A percentile compares a stretch with the other conserved stretches of the same genome.
These are phyloP conservation scores for Jamesozyma jinghongensis DNA, from an alignment of 805 yeast species.

Conservation along the genomic window DNA sequence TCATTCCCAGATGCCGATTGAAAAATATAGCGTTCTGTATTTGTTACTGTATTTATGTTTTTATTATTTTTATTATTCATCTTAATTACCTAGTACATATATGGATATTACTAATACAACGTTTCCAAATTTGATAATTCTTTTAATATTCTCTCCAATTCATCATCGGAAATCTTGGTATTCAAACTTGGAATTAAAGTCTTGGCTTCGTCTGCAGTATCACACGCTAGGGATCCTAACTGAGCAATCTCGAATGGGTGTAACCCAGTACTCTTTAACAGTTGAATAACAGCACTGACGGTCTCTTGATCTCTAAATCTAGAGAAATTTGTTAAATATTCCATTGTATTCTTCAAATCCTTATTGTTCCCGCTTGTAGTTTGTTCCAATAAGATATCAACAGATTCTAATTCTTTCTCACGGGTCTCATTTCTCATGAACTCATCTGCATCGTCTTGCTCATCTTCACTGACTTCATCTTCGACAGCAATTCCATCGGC, in stretches of 20 bases:
- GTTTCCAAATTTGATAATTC: conserved; percentile 67
- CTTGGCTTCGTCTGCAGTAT: conserved; percentile 94
- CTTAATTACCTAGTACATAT: conserved; percentile 2
- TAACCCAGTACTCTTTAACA: conserved; percentile 61
- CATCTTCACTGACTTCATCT: conserved; percentile 11
- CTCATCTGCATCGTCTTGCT: conserved; percentile 22
- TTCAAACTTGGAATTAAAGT: conserved; percentile 83
- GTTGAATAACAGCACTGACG: conserved; percentile 84
- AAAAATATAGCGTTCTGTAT: too few relatives aligned
- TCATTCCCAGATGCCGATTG: too few relatives aligned
- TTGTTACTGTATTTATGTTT: too few relatives aligned
- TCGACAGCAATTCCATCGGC: conserved; percentile 1
- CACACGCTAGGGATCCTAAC: conserved; percentile 79
- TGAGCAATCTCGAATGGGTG: conserved; percentile 97
- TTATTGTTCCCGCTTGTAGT: conserved; percentile 65
- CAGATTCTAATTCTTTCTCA: conserved; percentile 32
- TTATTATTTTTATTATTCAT: conserved; percentile 1
- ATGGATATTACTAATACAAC: conserved; percentile 25
- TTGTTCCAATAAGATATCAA: conserved; percentile 27
- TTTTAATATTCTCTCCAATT: conserved; percentile 76
- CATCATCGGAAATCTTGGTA: conserved; percentile 75
- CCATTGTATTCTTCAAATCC: conserved; percentile 84
- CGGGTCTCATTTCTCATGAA: conserved; percentile 41
- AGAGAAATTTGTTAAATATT: conserved; percentile 75
- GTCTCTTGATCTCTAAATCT: conserved; percentile 89